Evolutionary conservation across 305 asterid genomes (phyloP).

Genomic region (Petunia hybrid): DNA sequence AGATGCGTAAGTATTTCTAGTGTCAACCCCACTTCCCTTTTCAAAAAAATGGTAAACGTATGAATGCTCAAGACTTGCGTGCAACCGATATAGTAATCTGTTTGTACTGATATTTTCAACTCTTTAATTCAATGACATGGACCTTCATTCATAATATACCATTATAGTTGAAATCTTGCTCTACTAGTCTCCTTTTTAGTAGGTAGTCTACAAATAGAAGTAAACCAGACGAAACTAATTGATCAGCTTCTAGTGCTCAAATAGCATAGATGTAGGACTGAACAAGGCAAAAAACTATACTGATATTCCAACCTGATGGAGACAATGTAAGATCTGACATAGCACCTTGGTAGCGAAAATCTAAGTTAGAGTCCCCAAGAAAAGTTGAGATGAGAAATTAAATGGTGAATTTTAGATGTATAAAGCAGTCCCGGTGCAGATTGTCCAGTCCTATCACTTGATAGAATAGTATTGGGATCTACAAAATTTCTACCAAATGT

Average conservation of each 20-base stretch:
- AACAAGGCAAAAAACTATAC: no score
- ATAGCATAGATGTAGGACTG: not conserved
- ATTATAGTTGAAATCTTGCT: not conserved
- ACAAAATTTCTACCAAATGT: not conserved
- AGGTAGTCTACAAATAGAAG: not conserved
- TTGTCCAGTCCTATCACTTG: not conserved
- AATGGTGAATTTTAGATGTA: not conserved
- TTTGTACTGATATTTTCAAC: not conserved
- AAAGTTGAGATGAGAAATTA: not conserved
- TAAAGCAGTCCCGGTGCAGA: not conserved
- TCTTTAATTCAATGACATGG: not conserved
- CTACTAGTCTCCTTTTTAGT: not conserved
- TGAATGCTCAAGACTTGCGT: not conserved
- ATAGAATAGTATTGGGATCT: not conserved
- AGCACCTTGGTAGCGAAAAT: slow-evolving; percentile 18
- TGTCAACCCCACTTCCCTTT: not conserved
- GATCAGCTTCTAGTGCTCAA: not conserved
- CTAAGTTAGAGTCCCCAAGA: not conserved
- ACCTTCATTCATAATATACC: not conserved
- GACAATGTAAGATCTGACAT: not conserved
- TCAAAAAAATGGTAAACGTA: not conserved
- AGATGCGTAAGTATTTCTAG: slow-evolving; percentile 36
- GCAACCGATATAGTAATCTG: not conserved
- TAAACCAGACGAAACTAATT: not conserved
- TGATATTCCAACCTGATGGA: not conserved